Evolutionary conservation across 768 basidiomycete genomes (phyloP).

Genomic region (Phanerochaete sordida): DNA sequence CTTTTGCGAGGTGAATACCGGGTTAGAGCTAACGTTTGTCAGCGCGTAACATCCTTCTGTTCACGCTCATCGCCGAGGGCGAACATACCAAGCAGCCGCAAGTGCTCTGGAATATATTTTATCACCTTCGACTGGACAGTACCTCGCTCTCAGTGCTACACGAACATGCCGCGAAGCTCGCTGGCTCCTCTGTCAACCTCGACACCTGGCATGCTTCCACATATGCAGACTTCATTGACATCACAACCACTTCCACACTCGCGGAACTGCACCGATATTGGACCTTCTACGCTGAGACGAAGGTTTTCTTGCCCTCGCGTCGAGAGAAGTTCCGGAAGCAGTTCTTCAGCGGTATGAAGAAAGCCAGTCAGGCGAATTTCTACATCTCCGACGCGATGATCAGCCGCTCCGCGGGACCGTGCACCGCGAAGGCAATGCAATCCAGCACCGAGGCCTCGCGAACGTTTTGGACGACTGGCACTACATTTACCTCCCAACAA

Average conservation of each 20-base stretch:
- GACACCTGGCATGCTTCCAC: conserved; percentile 35
- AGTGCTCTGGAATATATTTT: conserved; percentile 45
- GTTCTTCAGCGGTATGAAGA: not conserved
- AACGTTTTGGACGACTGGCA: conserved; percentile 40
- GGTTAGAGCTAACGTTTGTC: not conserved
- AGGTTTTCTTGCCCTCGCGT: too few relatives aligned
- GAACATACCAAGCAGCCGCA: not conserved
- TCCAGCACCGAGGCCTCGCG: conserved; percentile 20
- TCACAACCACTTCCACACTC: conserved; percentile 38
- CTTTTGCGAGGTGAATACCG: not conserved
- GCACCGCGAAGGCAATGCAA: conserved; percentile 16
- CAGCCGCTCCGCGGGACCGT: conserved; percentile 37
- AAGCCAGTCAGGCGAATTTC: not conserved
- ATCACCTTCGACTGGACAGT: conserved; percentile 44
- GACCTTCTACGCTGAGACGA: conserved; percentile 20
- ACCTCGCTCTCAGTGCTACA: conserved; percentile 29
- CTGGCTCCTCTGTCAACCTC: conserved; percentile 29
- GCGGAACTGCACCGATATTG: conserved; percentile 38
- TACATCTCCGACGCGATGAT: not conserved
- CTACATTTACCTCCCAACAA: conserved; percentile 25
- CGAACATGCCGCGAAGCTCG: conserved; percentile 37
- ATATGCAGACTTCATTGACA: conserved; percentile 34
- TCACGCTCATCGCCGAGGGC: conserved; percentile 38
- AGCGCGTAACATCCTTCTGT: conserved; percentile 49
- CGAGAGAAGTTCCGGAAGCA: not conserved